phyloP scores from a whole-genome alignment of 148 eudicot species.

The Camellia lanceoleosa region DNA sequence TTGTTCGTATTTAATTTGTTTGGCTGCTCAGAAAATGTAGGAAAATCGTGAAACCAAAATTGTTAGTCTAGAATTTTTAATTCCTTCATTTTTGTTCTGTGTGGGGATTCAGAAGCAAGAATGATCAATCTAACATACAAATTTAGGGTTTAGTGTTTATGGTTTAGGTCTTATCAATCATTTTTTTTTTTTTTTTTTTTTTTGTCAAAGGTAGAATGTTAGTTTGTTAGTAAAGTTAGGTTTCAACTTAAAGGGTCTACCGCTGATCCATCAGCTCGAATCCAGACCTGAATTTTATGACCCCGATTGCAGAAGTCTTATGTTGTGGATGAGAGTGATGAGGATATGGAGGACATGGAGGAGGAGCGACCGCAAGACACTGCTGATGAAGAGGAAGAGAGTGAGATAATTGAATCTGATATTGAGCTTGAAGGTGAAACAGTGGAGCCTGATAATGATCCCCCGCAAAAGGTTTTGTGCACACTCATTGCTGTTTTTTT shows the following conservation, averaged over 20 bases:
- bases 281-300: no score
- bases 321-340: conserved; percentile 57
- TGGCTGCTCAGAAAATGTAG: background rate
- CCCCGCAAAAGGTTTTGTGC: conserved; percentile 67
- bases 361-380: conserved; percentile 27
- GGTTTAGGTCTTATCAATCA: no score
- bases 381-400: conserved; percentile 55
- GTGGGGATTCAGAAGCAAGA: no score
- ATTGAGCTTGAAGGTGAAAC: conserved; percentile 80
- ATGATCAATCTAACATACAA: no score
- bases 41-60: background rate
- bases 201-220: no score
- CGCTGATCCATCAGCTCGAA: no score
- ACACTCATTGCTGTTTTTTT: background rate
- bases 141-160: no score
- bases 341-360: conserved; percentile 38
- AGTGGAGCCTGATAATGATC: conserved; percentile 89
- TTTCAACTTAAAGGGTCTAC: no score
- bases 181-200: no score
- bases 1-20: background rate
- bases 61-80: background rate
- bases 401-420: conserved; percentile 82
- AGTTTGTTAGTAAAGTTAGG: no score
- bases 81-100: no score
- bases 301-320: conserved; percentile 23